Conservation (phyloP, 176 grass and related monocot species). For the Eragrostis curvula region DNA sequence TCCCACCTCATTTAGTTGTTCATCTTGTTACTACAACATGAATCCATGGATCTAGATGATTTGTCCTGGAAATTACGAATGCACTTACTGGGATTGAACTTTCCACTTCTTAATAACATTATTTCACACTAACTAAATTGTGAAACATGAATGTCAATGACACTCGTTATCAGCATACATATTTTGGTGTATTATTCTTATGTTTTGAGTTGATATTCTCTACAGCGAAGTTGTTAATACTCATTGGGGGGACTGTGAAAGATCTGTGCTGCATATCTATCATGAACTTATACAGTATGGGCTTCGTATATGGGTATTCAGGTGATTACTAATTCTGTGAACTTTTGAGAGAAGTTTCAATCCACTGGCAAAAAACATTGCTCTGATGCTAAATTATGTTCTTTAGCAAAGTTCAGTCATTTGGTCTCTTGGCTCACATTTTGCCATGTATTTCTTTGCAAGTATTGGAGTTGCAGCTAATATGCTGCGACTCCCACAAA, state of each 20-base stretch:
- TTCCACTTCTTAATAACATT: constrained; percentile 18
- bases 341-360: constrained; percentile 6
- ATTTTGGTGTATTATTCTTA: constrained; percentile 32
- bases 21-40: constrained; percentile 1
- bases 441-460: background rate
- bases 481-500: background rate
- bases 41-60: background rate
- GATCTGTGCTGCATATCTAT: constrained; percentile 88
- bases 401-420: background rate
- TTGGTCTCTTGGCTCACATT: constrained; percentile 5
- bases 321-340: constrained; percentile 56
- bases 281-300: constrained; percentile 85
- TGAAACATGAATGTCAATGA: constrained; percentile 5
- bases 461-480: constrained; percentile 3
- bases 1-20: background rate
- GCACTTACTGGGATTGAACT: background rate
- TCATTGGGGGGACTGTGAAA: constrained; percentile 78
- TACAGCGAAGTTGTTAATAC: constrained; percentile 61
- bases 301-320: constrained; percentile 99
- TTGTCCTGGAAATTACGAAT: constrained; percentile 8
- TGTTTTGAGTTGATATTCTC: constrained; percentile 29
- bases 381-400: constrained; percentile 18
- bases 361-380: constrained; percentile 10
- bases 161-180: background rate
- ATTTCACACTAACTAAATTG: constrained; percentile 25